Conservation (phyloP, 306 rosid species). For the Cucurbita maxima region DNA sequence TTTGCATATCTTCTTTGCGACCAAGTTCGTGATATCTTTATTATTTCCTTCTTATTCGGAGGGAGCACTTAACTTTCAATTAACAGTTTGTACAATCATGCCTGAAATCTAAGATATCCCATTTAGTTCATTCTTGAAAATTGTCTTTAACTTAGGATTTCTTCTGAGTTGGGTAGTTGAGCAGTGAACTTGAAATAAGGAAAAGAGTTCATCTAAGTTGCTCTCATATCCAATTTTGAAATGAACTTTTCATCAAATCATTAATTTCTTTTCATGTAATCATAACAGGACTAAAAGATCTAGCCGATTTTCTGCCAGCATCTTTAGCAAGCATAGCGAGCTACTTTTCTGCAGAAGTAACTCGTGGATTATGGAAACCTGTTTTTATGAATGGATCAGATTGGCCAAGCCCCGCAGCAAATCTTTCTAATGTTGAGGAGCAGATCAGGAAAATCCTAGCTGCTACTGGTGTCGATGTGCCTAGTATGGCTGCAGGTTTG, state of each 20-base stretch:
- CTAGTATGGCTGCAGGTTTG: slow-evolving; percentile 86
- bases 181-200: neutral
- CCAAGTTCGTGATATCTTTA: neutral
- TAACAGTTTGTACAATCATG: neutral
- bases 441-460: slow-evolving; percentile 87
- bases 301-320: slow-evolving; percentile 96
- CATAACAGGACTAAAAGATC: slow-evolving; percentile 80
- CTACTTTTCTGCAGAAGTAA: slow-evolving; percentile 95
- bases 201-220: neutral
- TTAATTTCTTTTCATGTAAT: slow-evolving; percentile 3
- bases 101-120: neutral
- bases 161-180: neutral
- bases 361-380: slow-evolving; percentile 88
- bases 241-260: neutral
- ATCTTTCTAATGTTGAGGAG: slow-evolving; percentile 71
- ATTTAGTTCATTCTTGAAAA: neutral
- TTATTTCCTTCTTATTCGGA: neutral
- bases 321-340: slow-evolving; percentile 86
- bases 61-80: neutral
- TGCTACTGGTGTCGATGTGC: slow-evolving; percentile 86
- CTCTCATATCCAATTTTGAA: neutral
- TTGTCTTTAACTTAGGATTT: neutral
- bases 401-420: slow-evolving; percentile 98
- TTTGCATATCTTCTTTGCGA: neutral
- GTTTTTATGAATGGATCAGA: slow-evolving; percentile 95